Evolutionary conservation across 2,329 filamentous ascomycete species (phyloP).

Genomic region (Aspergillus sp.): DNA sequence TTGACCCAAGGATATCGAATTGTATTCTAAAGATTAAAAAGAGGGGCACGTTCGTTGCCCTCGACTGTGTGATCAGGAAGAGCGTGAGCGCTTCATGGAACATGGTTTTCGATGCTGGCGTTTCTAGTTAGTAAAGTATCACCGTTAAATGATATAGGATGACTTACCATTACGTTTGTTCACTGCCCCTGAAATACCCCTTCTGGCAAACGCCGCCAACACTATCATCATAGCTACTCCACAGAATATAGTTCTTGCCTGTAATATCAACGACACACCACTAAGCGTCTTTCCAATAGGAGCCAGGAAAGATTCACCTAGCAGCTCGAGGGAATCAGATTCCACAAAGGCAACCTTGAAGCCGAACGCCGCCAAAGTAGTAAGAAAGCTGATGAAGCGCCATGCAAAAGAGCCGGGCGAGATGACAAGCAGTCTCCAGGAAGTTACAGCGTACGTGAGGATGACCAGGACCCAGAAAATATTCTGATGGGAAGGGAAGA

Average conservation of each 20-base stretch:
- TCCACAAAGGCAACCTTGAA: conserved; percentile 89
- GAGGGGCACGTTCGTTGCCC: conserved; percentile 75
- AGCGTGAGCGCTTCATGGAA: conserved; percentile 63
- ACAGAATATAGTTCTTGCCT: conserved; percentile 46
- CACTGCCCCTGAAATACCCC: conserved; percentile 1
- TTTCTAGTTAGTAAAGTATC: conserved; percentile 6
- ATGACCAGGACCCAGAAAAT: conserved; percentile 69
- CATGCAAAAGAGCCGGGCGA: conserved; percentile 20
- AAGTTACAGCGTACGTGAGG: conserved; percentile 58
- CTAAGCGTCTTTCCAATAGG: conserved; percentile 31
- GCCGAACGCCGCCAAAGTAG: conserved; percentile 54
- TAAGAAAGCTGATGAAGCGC: conserved; percentile 27
- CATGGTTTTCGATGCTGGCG: conserved; percentile 14
- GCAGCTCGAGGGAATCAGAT: conserved; percentile 78
- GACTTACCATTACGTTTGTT: conserved; percentile 11
- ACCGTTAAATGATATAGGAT: neutral
- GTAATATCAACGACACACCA: conserved; percentile 39
- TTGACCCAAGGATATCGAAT: conserved; percentile 44
- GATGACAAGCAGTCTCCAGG: conserved; percentile 33
- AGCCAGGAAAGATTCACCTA: conserved; percentile 35
- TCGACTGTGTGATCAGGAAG: conserved; percentile 78
- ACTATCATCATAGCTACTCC: conserved; percentile 32
- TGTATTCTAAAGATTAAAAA: conserved; percentile 66
- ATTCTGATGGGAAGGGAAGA: conserved; percentile 55
- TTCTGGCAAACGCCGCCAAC: conserved; percentile 14